phyloP scores from a whole-genome alignment of 1,284 basidiomycete genomes.

The Puccinia hordei region DNA sequence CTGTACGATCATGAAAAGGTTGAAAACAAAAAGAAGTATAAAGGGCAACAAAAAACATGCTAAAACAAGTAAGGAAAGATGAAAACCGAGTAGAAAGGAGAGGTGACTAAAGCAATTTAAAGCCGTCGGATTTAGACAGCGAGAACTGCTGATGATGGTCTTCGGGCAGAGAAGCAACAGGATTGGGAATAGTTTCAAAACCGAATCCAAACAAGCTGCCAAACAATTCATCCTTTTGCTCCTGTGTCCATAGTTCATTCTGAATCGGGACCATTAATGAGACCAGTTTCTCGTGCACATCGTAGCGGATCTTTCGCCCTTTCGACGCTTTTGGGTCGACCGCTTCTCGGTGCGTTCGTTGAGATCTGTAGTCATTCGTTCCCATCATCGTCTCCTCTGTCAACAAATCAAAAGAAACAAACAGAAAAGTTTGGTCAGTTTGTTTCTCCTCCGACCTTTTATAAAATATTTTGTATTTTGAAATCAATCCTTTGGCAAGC shows the following conservation, averaged over 20 bases:
- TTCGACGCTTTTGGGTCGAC: constrained; percentile 93
- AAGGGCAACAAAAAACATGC: neutral
- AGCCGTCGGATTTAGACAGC: neutral
- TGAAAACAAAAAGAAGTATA: neutral
- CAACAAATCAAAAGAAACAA: constrained; percentile 52
- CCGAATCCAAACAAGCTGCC: constrained; percentile 71
- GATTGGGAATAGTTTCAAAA: neutral
- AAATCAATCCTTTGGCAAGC: neutral
- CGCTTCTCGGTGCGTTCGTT: constrained; percentile 67
- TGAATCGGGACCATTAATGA: constrained; percentile 90
- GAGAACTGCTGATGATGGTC: neutral
- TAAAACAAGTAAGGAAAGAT: constrained; percentile 3
- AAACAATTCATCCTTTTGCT: constrained; percentile 89
- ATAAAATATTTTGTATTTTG: constrained; percentile 41
- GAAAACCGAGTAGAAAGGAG: neutral
- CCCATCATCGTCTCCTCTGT: constrained; percentile 52
- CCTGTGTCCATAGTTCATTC: constrained; percentile 75
- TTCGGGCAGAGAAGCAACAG: neutral
- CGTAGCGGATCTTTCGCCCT: constrained; percentile 81
- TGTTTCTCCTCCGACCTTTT: neutral
- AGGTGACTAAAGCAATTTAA: neutral
- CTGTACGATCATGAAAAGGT: neutral
- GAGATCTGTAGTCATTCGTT: constrained; percentile 59
- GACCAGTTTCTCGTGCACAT: constrained; percentile 87
- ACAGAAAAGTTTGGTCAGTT: neutral